Base-by-base conservation (phyloP, 805 yeast genomes). In the Candida palmyrensis region DNA sequence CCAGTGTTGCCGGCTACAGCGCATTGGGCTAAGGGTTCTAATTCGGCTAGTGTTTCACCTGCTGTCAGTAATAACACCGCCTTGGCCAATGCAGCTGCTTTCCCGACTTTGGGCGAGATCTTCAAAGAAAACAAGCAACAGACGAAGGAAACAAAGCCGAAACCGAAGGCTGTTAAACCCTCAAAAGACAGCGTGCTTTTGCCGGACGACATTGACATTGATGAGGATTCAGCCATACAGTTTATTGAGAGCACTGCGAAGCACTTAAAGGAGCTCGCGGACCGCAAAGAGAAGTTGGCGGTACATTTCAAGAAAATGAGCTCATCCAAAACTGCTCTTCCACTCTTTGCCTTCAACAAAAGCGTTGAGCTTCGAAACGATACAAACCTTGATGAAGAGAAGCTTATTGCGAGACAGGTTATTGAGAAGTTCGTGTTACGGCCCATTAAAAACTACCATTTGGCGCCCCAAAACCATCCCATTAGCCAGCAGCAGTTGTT, bases 1-100 rank as follows among this genome's bases (percentile, higher is more conserved):
- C 70, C 75, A 3, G 72, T 79, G 3, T 66, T 84, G 32, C 92
- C 92, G 6, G 71, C 82, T 1, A 73, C 87, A 13, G 85, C 82
- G 1, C 76, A 82, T 3, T 81, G 89, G 89, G 66, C 67, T 5
- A 57, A 54, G 38, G 37, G 44, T 33, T 38, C 51, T 10, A 44
- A 41, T 10, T 53, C 57, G 6, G 57, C 54, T 22, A 51, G 55
- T 22, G 55, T 53, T 15, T 62, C 71, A 3, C 71, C 74, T 6
- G 48, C 68, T 3, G 58, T 56, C 6, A 51, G 53, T 28, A 50
- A 48, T 33, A 53, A 49, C 40, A 49, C 59, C 5, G 57, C 62
- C 15, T 50, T 71, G 42, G 63, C 77, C 3, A 66, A 71, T 45
- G 50, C 71, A 11, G 66, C 75, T 4, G 74, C 82, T 2, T 77